Evolutionary conservation across 768 basidiomycete genomes (phyloP), one percentile per base, ranked within the genome.

Genomic region (Termitomyces sp.): DNA sequence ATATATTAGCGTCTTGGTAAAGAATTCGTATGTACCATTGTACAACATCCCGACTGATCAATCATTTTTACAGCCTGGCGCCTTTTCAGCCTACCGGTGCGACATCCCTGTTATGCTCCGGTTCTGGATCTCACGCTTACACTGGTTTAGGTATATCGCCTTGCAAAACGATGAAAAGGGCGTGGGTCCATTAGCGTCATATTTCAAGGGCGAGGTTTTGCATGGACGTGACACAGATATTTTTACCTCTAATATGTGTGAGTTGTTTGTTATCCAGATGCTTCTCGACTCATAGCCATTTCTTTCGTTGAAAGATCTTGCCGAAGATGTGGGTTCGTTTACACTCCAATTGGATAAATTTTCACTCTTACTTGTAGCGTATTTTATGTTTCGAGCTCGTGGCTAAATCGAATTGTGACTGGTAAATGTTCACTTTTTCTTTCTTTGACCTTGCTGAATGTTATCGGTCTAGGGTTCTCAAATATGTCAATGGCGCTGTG

Each of bases 181-280:
- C 0, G 76, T 81, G 24, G 96, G 96, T 0, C 96, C 96, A 5
- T 74, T 98, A 4, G 90, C 93, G 15, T 94, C 95, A 16, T 99
- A 99, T 70, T 99, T 99, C 79, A 91, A 98, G 69, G 97, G 97
- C 9, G 97, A 99, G 69, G 80, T 88, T 22, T 71, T 92, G 26
- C 86, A 89, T 62, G 92, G 90, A 10, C 81, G 85, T 29, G 89
- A 92, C 66, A 90, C 92, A 0, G 92, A 94, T 66, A 93, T 96
- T 46, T 94, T 94, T 71, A 95, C 92, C 5, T 94, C 94, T 8
- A 97, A 97, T 66, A 96, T 96, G 94, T 98, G 90, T 90, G 72
- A 54, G 86, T 78, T 3, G 29, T 41, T 36, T 18, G 4, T n/a
- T 28, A n/a, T 29, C 53, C 41, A 36, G n/a, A 49, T 48, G 51